Base-by-base conservation (phyloP, 139 green algal genomes). In the Nannochloris sp. region DNA sequence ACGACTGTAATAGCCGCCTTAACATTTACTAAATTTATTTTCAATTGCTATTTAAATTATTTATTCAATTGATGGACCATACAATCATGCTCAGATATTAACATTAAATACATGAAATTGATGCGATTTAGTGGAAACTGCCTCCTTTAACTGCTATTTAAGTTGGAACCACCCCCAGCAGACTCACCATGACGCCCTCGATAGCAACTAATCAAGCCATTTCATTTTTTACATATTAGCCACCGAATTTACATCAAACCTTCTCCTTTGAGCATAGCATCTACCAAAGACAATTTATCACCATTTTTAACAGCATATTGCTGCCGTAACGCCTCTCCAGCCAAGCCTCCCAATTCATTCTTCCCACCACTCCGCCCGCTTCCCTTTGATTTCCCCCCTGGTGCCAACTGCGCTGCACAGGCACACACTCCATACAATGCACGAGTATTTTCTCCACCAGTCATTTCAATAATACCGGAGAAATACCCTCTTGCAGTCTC, bases 401-500 rank as follows among this genome's bases (percentile, higher is more conserved):
- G 35, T 31, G 58, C 31, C 32, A 84, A 73, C 42, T 81, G 62
- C 3, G 74, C 70, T 9, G 61, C n/a, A 60, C 46, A 70, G 1
- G 63, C 60, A 14, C 67, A 77, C 7, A 83, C 47, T 29, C 83
- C 83, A 45, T 81, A 82, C 46, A 88, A 69, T 2, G 81, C 83
- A 1, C 71, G 69, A 29, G 63, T 4, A 46, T 71, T 78, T 1
- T 42, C 19, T 2, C 78, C 81, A 14, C 59, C 42, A 3, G 68
- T 82, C 42, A 88, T 65, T 67, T 90, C 71, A 15, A 96, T 44
- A 3, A 85, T 84, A 57, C 64, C 65, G 1, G 71, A 67, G 75
- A 92, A 96, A 76, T 95, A 88, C 0, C 67, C 58, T 5, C 78
- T 74, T 1, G 89, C 89, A 6, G 78, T 63, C 1, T 63, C 51